Evolutionary conservation across 257 asterid genomes (phyloP), one percentile per base, ranked within the genome.

Genomic region (Solanum chiquidenum): DNA sequence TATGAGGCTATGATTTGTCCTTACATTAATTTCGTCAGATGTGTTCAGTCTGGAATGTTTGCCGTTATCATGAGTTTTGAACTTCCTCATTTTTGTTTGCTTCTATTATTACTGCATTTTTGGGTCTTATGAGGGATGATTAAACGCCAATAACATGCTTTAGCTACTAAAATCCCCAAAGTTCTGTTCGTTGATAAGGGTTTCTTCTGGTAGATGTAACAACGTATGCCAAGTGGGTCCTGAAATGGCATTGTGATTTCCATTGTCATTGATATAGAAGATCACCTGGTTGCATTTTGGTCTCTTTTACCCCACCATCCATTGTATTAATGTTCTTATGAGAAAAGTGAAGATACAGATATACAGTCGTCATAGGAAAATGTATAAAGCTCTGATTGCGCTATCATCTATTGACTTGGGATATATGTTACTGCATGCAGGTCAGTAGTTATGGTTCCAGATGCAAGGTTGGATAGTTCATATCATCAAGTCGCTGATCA

Each of bases 371-470:
- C 49, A 10, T 10, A 49, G 34, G n/a, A 77, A 46, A 46, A 77
- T 77, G 84, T 25, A 40, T 25, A 77, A 40, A 77, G 3, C n/a
- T 77, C 62, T 77, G 62, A 35, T 73, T 9, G 49, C 7, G 12
- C 6, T 38, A 13, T 21, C 37, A n/a, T 44, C 89, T 49, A 55
- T 74, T 31, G 86, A 62, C 58, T 52, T 87, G 42, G 55, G 89
- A 29, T 89, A 31, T 68, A 87, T 86, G 87, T 83, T 73, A 58
- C 37, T 55, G 73, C 77, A 76, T 90, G 92, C 98, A 96, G 98
- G 99, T 92, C 93, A 11, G 98, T 90, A 16, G 96, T 97, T 86
- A 97, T 97, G 98, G 96, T 95, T 88, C 99, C 99, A 69, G 99
- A 97, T 92, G 94, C 95, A 80, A 95, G 96, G 89, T 83, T 97